Evolutionary conservation across 306 rosid genomes (phyloP).

Genomic region (Vigna mungo): DNA sequence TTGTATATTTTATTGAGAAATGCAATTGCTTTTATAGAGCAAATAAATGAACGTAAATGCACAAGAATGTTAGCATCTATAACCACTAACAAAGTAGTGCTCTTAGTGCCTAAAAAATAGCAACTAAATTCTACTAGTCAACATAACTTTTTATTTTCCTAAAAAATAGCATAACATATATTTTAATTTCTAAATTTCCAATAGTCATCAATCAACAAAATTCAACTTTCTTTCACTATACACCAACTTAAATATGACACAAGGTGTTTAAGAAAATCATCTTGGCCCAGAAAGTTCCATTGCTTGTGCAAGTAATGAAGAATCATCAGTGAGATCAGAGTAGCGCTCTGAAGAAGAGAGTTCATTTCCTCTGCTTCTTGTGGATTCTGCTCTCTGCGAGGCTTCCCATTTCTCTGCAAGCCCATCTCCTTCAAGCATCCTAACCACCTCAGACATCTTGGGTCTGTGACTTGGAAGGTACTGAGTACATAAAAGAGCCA

Average conservation of each 20-base stretch:
- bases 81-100: too few species aligned
- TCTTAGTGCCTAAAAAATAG: too few species aligned
- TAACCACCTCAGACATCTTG: slow-evolving; percentile 93
- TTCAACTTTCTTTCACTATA: slow-evolving; percentile 17
- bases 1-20: too few species aligned
- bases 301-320: slow-evolving; percentile 94
- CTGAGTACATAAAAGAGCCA: slow-evolving; percentile 89
- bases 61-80: too few species aligned
- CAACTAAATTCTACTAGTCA: too few species aligned
- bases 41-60: too few species aligned
- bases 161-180: too few species aligned
- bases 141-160: too few species aligned
- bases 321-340: slow-evolving; percentile 96
- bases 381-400: slow-evolving; percentile 81
- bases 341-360: slow-evolving; percentile 87
- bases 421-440: slow-evolving; percentile 99
- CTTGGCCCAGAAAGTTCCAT: slow-evolving; percentile 99
- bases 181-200: too few species aligned
- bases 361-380: slow-evolving; percentile 75
- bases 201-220: too few species aligned
- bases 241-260: neutral
- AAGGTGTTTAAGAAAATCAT: slow-evolving; percentile 36
- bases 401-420: slow-evolving; percentile 99
- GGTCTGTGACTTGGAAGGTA: slow-evolving; percentile 85
- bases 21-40: too few species aligned